Base-by-base conservation (phyloP, 1,139 yeast species). In the Zygotorulaspora mrakii region DNA sequence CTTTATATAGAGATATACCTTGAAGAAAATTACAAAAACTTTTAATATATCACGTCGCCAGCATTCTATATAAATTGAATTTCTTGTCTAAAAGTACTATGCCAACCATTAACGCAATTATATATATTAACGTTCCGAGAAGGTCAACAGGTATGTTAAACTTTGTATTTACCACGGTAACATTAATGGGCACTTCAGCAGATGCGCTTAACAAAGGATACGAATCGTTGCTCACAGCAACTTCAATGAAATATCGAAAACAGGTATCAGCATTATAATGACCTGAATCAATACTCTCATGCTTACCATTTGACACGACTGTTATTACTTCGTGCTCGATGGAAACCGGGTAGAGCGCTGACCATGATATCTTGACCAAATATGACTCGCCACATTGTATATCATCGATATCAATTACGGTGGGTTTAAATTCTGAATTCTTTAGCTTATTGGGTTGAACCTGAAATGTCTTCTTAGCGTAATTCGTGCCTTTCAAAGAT, bases 131-230 rank as follows among this genome's bases (percentile, higher is more conserved):
- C 8, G 46, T 39, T 17, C 38, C 38, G 31, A 51, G 49, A 10
- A 53, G 46, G 35, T 55, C 59, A n/a, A 55, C 57, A 3, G 59
- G 59, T 20, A 55, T 40, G 9, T 50, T 54, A 17, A 54, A 26
- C 37, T 48, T 48, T 5, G 51, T 30, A 22, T 48, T 49, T 9
- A 47, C 45, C 22, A 55, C 47, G 3, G 51, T 43, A 6, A 55
- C 46, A 37, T 50, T 50, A 12, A 55, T 38, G 14, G 53, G 52
- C 11, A 49, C 48, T n/a, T 24, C 26, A 20, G 43, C 28, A 16
- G 23, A 38, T 5, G 35, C 36, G 7, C 31, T 18, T 31, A 51
- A 11, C 7, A 23, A 20, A 3, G 58, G 58, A 26, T 52, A 52
- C 1, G 55, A 48, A 21, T 43, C 44, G 9, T 46, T 29, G 4